Conservation (phyloP, 352 stramenopile genomes). For the Phytophthora pisi region DNA sequence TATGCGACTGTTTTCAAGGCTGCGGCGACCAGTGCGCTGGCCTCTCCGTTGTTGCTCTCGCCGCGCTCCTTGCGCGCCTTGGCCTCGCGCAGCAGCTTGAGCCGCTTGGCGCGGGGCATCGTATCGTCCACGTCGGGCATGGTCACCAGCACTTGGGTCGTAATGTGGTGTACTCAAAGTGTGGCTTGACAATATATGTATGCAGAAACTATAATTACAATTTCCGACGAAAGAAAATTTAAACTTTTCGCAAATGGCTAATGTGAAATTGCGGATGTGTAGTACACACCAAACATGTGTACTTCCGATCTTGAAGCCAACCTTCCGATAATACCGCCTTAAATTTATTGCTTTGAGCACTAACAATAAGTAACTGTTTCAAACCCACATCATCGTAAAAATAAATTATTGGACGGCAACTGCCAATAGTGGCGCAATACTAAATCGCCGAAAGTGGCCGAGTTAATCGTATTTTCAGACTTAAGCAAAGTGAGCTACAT, state of each 20-base stretch:
- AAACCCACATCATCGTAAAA: too few relatives aligned
- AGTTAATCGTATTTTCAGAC: too few relatives aligned
- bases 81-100: conserved; percentile 85
- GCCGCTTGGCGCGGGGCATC: conserved; percentile 81
- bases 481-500: too few relatives aligned
- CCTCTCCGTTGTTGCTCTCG: conserved; percentile 35
- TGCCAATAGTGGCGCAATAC: too few relatives aligned
- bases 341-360: too few relatives aligned
- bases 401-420: too few relatives aligned
- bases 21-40: background rate
- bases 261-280: background rate
- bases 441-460: too few relatives aligned
- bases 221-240: too few relatives aligned
- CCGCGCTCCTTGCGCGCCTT: conserved; percentile 77
- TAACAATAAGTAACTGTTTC: too few relatives aligned
- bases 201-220: too few relatives aligned
- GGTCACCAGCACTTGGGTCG: background rate
- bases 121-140: conserved; percentile 33
- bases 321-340: too few relatives aligned
- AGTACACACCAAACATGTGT: background rate
- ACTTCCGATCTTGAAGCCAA: conserved; percentile 23
- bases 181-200: background rate
- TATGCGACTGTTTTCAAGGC: conserved; percentile 14
- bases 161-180: background rate
- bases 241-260: too few relatives aligned